phyloP scores from a whole-genome alignment of 257 asterid species.

The Capsicum chinense region DNA sequence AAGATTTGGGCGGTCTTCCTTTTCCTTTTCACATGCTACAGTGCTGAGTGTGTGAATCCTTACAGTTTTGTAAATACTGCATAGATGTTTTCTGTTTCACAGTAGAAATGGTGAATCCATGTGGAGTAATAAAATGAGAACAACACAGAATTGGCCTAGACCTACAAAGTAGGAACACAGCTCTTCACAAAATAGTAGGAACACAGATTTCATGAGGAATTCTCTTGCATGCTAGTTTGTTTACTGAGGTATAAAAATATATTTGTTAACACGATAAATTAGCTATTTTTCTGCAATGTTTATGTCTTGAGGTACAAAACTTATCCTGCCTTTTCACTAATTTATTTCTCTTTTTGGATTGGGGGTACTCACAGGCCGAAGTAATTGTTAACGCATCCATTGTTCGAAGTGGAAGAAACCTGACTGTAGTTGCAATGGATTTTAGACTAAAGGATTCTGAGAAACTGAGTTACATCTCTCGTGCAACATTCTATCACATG shows the following conservation, averaged over 20 bases:
- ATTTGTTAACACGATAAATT: not conserved
- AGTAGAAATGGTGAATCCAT: not conserved
- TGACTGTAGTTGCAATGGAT: slow-evolving; percentile 65
- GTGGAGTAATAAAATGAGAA: not conserved
- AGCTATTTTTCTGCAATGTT: not conserved
- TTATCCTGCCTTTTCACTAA: not conserved
- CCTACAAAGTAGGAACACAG: not conserved
- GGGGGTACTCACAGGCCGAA: slow-evolving; percentile 56
- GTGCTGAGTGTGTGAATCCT: not conserved
- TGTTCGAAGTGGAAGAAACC: slow-evolving; percentile 80
- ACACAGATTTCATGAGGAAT: not conserved
- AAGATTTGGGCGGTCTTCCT: not conserved
- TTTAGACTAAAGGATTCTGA: slow-evolving; percentile 65
- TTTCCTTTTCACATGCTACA: not conserved
- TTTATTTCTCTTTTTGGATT: slow-evolving; percentile 7
- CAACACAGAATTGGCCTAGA: not conserved
- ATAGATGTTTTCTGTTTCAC: not conserved
- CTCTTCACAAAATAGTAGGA: not conserved
- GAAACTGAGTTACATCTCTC: slow-evolving; percentile 59
- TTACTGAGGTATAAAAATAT: not conserved
- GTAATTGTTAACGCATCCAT: slow-evolving; percentile 64
- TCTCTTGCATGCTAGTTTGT: not conserved
- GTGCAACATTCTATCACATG: slow-evolving; percentile 69
- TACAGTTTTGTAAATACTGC: not conserved
- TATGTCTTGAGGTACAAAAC: not conserved